A percentile compares a stretch with the other conserved stretches of the same genome.
phyloP scores from a whole-genome alignment of 129 eudicot species.

The Smallanthus sonchifolius region DNA sequence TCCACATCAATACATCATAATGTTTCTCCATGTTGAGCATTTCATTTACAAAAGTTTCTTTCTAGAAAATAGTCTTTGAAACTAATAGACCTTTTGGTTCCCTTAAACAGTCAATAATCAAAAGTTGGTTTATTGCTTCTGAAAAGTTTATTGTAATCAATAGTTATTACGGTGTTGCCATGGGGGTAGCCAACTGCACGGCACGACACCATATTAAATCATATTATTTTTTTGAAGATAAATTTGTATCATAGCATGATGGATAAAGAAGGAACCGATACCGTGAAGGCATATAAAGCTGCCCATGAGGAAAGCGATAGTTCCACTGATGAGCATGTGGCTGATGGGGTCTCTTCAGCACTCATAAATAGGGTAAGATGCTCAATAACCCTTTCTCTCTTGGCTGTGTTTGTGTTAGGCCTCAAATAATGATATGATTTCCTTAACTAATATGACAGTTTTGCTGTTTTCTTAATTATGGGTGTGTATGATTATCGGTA shows the following conservation, averaged over 20 bases:
- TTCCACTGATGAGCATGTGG: slow-evolving; percentile 48
- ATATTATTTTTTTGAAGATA: slow-evolving; percentile 40
- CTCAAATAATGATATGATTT: not conserved
- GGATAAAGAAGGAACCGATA: slow-evolving; percentile 75
- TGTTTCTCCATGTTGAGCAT: slow-evolving; percentile 3
- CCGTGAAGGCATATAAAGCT: slow-evolving; percentile 82
- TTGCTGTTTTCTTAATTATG: not conserved
- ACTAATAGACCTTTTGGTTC: slow-evolving; percentile 11
- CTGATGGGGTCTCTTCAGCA: slow-evolving; percentile 75
- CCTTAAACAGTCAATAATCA: not conserved
- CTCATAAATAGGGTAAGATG: slow-evolving; percentile 72
- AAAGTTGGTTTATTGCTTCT: slow-evolving; percentile 8
- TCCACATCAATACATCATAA: not conserved
- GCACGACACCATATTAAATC: slow-evolving; percentile 2
- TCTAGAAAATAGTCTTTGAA: not conserved
- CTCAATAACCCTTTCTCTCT: not conserved
- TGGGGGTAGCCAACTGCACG: not conserved
- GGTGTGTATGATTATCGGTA: not conserved
- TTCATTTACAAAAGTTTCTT: not conserved
- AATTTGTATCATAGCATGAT: slow-evolving; percentile 74
- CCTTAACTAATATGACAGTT: not conserved
- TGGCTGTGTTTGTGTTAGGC: not conserved
- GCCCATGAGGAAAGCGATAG: slow-evolving; percentile 77
- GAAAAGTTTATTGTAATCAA: not conserved
- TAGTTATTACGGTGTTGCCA: not conserved